Evolutionary conservation across 768 basidiomycete genomes (phyloP), one percentile per base, ranked within the genome.

Genomic region (Rhodocollybia butyracea): DNA sequence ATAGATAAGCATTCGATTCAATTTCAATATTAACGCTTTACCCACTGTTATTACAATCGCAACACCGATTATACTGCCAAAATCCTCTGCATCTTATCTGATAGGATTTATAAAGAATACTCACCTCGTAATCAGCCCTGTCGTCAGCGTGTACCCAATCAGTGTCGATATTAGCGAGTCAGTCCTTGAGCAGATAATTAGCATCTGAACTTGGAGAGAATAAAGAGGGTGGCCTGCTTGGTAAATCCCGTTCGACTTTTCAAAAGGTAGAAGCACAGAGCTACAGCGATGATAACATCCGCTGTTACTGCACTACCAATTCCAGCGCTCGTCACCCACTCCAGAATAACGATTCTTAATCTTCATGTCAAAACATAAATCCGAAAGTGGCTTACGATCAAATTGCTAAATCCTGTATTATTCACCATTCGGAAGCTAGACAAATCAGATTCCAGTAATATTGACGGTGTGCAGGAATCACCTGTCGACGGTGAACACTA

Each of bases 321-420:
- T 1, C 79, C 81, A 24, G 72, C 59, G 59, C 73, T 76, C 7
- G 79, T 77, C 13, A 82, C 72, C 81, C 80, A 81, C 80, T 74
- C 21, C 6, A 17, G n/a, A n/a, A n/a, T n/a, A n/a, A n/a, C n/a
- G n/a, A n/a, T n/a, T n/a, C n/a, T n/a, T n/a, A n/a, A n/a, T n/a
- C n/a, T n/a, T n/a, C n/a, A n/a, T n/a, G 7, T 22, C 8, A 31
- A 10, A 46, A 15, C 27, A 31, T 29, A 46, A 46, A 22, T 50
- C 29, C 7, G n/a, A 26, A 30, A 59, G 46, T 31, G 22, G 61
- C 72, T 46, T 57, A 77, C 73, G 40, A 74, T 69, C 46, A 75
- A 63, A 47, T 66, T 63, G 36, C 70, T 67, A 39, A 68, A 78
- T 56, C 69, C 64, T 38, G 50, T 59, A 43, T 60, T 73, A 47